Conservation (phyloP, 257 asterid species). For the Jacaranda mimosifolia region DNA sequence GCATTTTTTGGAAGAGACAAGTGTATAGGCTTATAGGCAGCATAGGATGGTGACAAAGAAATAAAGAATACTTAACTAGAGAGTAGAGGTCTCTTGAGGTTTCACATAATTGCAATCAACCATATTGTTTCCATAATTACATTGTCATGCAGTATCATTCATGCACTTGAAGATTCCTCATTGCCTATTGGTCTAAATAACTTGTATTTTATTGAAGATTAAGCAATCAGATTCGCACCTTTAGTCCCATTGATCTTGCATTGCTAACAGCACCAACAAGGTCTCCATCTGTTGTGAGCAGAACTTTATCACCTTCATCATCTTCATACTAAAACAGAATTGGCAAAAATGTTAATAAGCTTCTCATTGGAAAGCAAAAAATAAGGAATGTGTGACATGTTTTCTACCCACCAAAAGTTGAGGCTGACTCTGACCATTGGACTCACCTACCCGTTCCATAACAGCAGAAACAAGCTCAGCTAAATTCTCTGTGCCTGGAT, state of each 20-base stretch:
- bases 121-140: too few species aligned
- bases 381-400: neutral
- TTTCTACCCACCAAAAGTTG: conserved; percentile 72
- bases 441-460: conserved; percentile 68
- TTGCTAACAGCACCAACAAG: conserved; percentile 81
- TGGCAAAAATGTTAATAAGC: conserved; percentile 31
- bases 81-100: neutral
- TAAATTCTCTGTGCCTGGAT: conserved; percentile 76
- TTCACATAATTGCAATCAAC: neutral
- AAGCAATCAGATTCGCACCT: conserved; percentile 56
- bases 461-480: conserved; percentile 84
- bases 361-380: neutral
- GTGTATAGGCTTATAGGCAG: too few species aligned
- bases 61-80: neutral
- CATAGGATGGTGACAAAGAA: neutral
- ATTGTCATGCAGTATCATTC: too few species aligned
- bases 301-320: conserved; percentile 93
- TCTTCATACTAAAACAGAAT: conserved; percentile 76
- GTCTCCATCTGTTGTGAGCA: conserved; percentile 82
- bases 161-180: neutral
- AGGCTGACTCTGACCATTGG: conserved; percentile 54
- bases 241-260: conserved; percentile 70
- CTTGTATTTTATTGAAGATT: neutral
- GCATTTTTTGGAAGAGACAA: neutral
- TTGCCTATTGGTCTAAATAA: neutral